Base-by-base conservation (phyloP, 768 basidiomycete species). In the Inosperma sp. region DNA sequence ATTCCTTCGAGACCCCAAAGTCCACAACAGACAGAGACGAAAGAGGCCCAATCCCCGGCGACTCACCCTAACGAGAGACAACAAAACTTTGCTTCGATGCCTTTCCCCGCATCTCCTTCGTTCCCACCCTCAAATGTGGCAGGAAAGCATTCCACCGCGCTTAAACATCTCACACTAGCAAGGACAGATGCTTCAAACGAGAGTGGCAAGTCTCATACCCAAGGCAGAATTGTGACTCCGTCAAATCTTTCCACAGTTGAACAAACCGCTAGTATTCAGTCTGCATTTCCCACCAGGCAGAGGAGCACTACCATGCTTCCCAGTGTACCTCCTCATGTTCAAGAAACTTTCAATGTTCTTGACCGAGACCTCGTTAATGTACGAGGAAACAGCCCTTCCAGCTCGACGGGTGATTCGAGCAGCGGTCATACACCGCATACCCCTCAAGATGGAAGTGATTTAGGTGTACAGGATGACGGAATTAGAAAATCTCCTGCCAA, bases 341-440 rank as follows among this genome's bases (percentile, higher is more conserved):
- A 61, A 65, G 44, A 59, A 57, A 3, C 57, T 56, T 53, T 55
- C 55, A 53, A 61, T 19, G 51, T 62, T 55, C 72, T 75, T 4
- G 68, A 65, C 7, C 79, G 78, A 53, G 86, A 87, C 5, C 89
- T 88, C 62, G 81, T 33, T 67, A 29, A 68, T 60, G 42, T 47
- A 21, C 62, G 71, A 23, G 71, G 83, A 10, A 77, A 84, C 52
- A 89, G 87, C 59, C 88, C 88, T 10, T 84, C 85, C 10, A 91
- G 88, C 62, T 92, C 89, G 25, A 88, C 85, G 12, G 89, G 89
- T 6, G 88, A 86, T 62, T 90, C 88, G 52, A 91, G 87, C 54
- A 86, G 82, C 59, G 86, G 86, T 13, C 72, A 82, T 13, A 76
- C 78, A 14, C 90, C 89, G 9, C 70, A 85, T 40, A 92, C 90